These are phyloP conservation scores for Nakazawaea wyomingensis DNA, from an alignment of 805 yeast genomes.

Conservation along the genomic window DNA sequence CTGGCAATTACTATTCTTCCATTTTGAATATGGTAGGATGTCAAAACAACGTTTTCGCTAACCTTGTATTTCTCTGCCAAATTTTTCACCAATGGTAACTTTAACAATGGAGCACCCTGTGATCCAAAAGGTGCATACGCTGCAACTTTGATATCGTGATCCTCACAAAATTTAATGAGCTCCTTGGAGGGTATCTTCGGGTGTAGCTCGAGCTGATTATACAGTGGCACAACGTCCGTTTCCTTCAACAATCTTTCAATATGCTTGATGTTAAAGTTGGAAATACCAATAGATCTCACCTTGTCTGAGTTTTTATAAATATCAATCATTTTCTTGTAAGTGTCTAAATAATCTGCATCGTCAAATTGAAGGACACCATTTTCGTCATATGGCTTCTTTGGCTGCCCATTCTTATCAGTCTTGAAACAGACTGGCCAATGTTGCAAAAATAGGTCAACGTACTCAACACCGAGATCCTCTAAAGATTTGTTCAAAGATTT, in stretches of 20 bases:
- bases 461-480: constrained; percentile 35
- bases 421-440: constrained; percentile 46
- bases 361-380: constrained; percentile 59
- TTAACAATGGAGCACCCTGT: constrained; percentile 57
- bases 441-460: constrained; percentile 41
- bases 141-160: constrained; percentile 35
- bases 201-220: constrained; percentile 51
- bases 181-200: constrained; percentile 37
- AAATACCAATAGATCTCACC: constrained; percentile 44
- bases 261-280: constrained; percentile 41
- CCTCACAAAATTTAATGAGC: constrained; percentile 31
- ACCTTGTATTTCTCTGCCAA: constrained; percentile 54
- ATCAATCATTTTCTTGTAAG: constrained; percentile 76
- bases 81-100: constrained; percentile 41
- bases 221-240: constrained; percentile 45
- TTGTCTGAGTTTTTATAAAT: constrained; percentile 56
- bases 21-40: constrained; percentile 58
- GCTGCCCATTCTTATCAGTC: constrained; percentile 35
- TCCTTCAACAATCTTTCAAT: constrained; percentile 36
- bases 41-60: constrained; percentile 49
- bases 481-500: constrained; percentile 37
- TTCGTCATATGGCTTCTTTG: constrained; percentile 31
- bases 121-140: constrained; percentile 67
- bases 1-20: constrained; percentile 66
- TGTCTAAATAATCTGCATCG: constrained; percentile 79